Evolutionary conservation across 805 yeast species (phyloP), one percentile per base, ranked within the genome.

Genomic region (Starmera dryadoides): DNA sequence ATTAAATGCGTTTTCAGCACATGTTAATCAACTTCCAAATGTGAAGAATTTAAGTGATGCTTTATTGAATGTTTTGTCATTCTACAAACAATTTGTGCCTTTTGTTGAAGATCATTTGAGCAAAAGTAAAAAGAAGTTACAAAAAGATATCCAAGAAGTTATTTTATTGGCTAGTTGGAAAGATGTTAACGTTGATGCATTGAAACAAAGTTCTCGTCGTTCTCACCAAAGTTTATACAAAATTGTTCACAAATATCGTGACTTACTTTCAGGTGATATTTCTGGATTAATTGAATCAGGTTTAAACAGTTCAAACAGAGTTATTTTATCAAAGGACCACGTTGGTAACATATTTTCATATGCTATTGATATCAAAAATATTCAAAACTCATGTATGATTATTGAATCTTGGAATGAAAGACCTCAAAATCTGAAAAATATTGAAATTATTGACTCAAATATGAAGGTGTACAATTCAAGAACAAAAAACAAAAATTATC

Each of bases 141-240:
- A 81, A 42, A 91, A 89, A 54, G 87, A 87, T 36, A 75, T 93
- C 10, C 71, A 78, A 28, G 98, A 93, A 42, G 81, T 88, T 4
- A 87, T 93, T 33, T 63, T 86, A 34, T 68, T 93, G 14, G 97
- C 98, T 2, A 86, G 96, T 52, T 94, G 98, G 98, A 88, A 89
- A 50, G 99, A 93, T 63, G 89, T 88, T 11, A 94, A 93, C 53
- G 77, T 88, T 33, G 94, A 85, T 54, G 96, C 98, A 0, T 69
- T 93, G 52, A 88, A 86, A 49, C 97, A 89, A 60, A 86, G 96
- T 60, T 93, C 98, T 6, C 79, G 87, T 46, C 76, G 83, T 35
- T 88, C 97, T 1, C 98, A 94, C 55, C 77, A 78, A 46, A 77
- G 71, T 49, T 76, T 93, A 38, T 91, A 81, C 74, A 93, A 88